Conservation (phyloP, 1,139 yeast genomes). For the Lipomyces yarrowii region DNA sequence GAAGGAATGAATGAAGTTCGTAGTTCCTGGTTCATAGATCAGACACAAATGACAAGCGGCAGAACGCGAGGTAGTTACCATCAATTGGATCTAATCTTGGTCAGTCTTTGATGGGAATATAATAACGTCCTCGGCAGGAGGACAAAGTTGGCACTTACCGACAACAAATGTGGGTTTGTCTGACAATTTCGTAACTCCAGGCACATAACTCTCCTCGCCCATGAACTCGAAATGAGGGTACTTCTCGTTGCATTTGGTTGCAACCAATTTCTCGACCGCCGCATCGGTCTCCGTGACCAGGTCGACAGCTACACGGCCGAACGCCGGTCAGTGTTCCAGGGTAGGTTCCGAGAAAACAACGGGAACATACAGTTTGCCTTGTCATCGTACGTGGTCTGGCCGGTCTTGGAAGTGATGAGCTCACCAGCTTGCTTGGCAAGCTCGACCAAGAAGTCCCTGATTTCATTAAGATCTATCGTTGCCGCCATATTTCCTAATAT, state of each 20-base stretch:
- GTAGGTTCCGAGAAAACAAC: neutral
- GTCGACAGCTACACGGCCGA: constrained; percentile 48
- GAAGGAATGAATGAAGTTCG: constrained; percentile 61
- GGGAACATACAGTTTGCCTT: constrained; percentile 48
- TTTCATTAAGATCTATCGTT: constrained; percentile 41
- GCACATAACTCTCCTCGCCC: constrained; percentile 60
- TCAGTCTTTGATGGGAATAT: neutral
- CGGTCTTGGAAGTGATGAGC: constrained; percentile 50
- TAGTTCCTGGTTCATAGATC: constrained; percentile 48
- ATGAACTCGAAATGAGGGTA: constrained; percentile 56
- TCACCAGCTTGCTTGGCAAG: constrained; percentile 58
- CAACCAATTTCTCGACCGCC: constrained; percentile 54
- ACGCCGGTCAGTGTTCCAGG: neutral
- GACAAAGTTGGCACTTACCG: constrained; percentile 46
- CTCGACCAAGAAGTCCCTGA: constrained; percentile 50
- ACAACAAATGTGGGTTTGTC: constrained; percentile 62
- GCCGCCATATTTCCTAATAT: neutral
- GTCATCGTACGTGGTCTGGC: constrained; percentile 54
- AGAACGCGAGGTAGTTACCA: constrained; percentile 14
- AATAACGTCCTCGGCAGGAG: too few relatives aligned
- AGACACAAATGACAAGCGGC: neutral
- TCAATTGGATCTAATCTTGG: constrained; percentile 33
- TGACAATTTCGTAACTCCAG: constrained; percentile 50
- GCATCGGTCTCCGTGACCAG: constrained; percentile 61
- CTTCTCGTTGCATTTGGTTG: constrained; percentile 41